phyloP scores from a whole-genome alignment of 2,329 filamentous ascomycete genomes.

The Cladosporium sp. region DNA sequence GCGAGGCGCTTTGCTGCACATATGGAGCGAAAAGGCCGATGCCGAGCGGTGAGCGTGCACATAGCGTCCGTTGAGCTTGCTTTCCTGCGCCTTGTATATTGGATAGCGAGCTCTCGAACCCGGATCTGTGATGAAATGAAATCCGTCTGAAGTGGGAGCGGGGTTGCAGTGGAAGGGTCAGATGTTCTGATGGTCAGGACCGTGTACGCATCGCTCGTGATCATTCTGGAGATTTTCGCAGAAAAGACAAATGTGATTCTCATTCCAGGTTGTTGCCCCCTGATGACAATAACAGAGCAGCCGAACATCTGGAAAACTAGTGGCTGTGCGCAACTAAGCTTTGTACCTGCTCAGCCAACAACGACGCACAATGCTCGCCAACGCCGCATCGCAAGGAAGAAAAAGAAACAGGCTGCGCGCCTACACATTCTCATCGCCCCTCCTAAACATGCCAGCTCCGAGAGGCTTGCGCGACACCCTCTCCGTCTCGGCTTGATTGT shows the following conservation, averaged over 20 bases:
- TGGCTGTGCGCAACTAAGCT: not conserved
- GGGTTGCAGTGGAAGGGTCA: not conserved
- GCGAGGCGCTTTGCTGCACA: too few relatives aligned
- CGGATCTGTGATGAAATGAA: too few relatives aligned
- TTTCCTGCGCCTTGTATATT: not conserved
- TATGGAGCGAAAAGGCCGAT: not conserved
- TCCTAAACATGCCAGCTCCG: conserved; percentile 2
- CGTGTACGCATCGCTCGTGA: not conserved
- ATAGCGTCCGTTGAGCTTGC: not conserved
- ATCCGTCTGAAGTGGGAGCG: not conserved
- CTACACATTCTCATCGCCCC: conserved; percentile 13
- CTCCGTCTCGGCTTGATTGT: not conserved
- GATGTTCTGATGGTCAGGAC: not conserved
- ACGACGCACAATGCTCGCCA: not conserved
- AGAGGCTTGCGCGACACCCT: conserved; percentile 14
- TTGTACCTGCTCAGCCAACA: too few relatives aligned
- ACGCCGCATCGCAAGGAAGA: not conserved
- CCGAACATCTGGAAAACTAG: not conserved
- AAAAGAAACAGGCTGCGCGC: not conserved
- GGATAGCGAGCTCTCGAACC: not conserved
- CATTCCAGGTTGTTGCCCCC: not conserved
- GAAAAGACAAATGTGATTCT: not conserved
- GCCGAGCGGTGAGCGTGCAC: not conserved
- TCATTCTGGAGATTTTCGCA: not conserved
- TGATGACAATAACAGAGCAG: not conserved